A percentile compares a stretch with the other conserved stretches of the same genome.
phyloP scores from a whole-genome alignment of 306 rosid genomes.

The Oemleria cerasiformis region DNA sequence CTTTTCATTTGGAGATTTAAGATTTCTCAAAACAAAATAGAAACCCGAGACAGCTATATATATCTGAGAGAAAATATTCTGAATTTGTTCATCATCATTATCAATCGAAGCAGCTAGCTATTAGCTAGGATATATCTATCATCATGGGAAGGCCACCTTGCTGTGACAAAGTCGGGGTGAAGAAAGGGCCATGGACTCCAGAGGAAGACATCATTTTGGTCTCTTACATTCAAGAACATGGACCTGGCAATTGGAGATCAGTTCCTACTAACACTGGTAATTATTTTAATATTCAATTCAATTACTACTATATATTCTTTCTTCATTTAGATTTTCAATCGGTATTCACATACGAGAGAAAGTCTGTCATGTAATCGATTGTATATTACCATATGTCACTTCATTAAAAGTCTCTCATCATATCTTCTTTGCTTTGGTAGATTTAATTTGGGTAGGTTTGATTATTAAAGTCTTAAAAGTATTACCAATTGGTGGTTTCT shows the following conservation, averaged over 20 bases:
- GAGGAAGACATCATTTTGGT: constrained; percentile 91
- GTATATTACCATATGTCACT: no score
- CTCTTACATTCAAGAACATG: constrained; percentile 87
- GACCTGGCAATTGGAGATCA: constrained; percentile 94
- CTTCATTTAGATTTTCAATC: not conserved
- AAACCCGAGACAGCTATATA: no score
- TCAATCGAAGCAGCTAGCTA: no score
- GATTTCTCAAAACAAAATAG: no score
- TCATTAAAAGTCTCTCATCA: no score
- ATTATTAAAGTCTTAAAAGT: constrained; percentile 7
- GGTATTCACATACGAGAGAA: no score
- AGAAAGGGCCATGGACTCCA: constrained; percentile 98
- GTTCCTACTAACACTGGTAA: constrained; percentile 80
- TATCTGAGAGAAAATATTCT: no score
- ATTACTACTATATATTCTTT: no score
- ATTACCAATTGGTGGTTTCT: not conserved
- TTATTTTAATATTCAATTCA: not conserved
- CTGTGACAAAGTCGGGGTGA: constrained; percentile 71
- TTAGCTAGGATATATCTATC: no score
- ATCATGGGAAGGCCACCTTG: constrained; percentile 90
- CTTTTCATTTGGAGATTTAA: no score
- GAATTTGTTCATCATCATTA: no score
- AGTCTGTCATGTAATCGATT: no score
- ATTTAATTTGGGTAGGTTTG: constrained; percentile 10
- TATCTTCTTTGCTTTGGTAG: not conserved